Evolutionary conservation across 2,329 filamentous ascomycete genomes (phyloP), one percentile per base, ranked within the genome.

Genomic region (Claviceps capensis): DNA sequence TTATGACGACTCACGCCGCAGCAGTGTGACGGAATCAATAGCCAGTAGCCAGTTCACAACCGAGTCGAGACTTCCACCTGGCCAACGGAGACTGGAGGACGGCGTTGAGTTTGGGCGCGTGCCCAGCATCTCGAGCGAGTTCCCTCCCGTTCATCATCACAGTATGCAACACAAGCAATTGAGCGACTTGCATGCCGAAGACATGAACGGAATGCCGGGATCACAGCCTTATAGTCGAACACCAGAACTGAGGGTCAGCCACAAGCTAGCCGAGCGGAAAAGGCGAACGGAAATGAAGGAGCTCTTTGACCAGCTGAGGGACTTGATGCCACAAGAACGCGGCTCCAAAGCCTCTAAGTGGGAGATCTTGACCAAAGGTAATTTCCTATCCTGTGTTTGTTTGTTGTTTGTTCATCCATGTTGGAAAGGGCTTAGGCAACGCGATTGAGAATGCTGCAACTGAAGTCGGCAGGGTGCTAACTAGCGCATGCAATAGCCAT

Each of bases 301-400:
- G 61, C 70, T 93, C 0, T 93, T 93, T 62, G 87, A 93, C 58
- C 83, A 88, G 59, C 70, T 93, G 8, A 80, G 88, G 58, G 83
- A 86, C 58, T 73, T 88, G 40, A 83, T 91, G 69, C 86, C 86
- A 1, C 85, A 88, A 59, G 86, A 88, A 60, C 80, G 87, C 16
- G 87, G 87, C 1, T 85, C 84, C 23, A 94, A 93, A 65, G 87
- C 87, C 0, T 90, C 86, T 58, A 94, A 94, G 60, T 94, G 87
- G 87, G 87, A 94, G 60, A 89, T 91, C 48, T 65, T 94, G 16
- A 89, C 85, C 2, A 91, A 91, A 73, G 85, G 87, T 90, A 70
- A 56, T 76, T 16, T 23, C 5, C 17, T 9, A 17, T 8, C 11
- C 30, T 34, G 3, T 34, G 30, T 34, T 11, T 30, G 8, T 30